A percentile compares a stretch with the other conserved stretches of the same genome.
phyloP scores from a whole-genome alignment of 164 flowering plant genomes.

The Chloranthus sessilifolius region DNA sequence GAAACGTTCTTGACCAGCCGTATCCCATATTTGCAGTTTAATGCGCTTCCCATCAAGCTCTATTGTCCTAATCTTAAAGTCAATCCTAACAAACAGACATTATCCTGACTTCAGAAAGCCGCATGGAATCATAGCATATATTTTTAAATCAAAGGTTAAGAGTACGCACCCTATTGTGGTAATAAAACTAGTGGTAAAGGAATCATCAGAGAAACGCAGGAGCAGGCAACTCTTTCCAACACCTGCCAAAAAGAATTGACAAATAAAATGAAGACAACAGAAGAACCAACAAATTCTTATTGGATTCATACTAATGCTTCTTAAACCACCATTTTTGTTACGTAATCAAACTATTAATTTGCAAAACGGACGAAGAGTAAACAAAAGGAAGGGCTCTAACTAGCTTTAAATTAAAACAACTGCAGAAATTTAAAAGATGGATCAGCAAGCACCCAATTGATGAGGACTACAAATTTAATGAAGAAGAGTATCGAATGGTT shows the following conservation, averaged over 20 bases:
- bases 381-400: too few relatives aligned
- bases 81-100: slow-evolving; percentile 33
- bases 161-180: slow-evolving; percentile 52
- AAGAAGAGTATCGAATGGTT: too few relatives aligned
- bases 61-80: slow-evolving; percentile 52
- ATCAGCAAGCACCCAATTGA: too few relatives aligned
- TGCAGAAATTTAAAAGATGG: too few relatives aligned
- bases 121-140: slow-evolving; percentile 1
- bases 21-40: slow-evolving; percentile 63
- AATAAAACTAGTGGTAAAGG: slow-evolving; percentile 58
- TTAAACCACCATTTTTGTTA: too few relatives aligned
- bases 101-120: slow-evolving; percentile 13
- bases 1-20: slow-evolving; percentile 67
- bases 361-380: too few relatives aligned
- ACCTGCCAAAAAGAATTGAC: slow-evolving; percentile 29
- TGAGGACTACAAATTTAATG: too few relatives aligned
- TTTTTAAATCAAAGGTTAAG: background rate
- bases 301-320: too few relatives aligned
- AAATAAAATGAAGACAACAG: slow-evolving; percentile 1
- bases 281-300: background rate
- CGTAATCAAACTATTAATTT: too few relatives aligned
- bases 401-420: too few relatives aligned
- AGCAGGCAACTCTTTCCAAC: slow-evolving; percentile 66
- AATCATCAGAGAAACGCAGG: slow-evolving; percentile 59
- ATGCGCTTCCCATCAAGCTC: slow-evolving; percentile 64